These are phyloP conservation scores for Coniella vitis DNA, from an alignment of 2,329 filamentous ascomycete genomes.

Conservation along the genomic window DNA sequence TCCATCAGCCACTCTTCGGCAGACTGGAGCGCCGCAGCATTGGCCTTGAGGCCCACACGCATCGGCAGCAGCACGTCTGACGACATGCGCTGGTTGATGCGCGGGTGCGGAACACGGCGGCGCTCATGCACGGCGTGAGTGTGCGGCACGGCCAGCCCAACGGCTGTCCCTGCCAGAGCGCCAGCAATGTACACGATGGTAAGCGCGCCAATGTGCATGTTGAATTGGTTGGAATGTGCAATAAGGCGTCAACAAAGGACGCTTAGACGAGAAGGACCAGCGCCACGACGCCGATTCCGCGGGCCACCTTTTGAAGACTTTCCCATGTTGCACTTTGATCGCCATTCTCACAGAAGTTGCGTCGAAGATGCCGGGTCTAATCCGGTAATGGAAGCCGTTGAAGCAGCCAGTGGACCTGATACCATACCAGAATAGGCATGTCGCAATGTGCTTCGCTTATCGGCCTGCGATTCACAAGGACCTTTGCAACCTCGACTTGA, in stretches of 20 bases:
- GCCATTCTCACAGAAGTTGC: neutral
- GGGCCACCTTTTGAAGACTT: neutral
- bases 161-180: constrained; percentile 5
- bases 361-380: neutral
- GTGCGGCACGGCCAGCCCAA: constrained; percentile 4
- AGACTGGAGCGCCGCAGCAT: constrained; percentile 3
- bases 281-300: no score
- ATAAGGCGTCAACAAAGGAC: neutral
- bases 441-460: neutral
- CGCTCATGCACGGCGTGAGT: constrained; percentile 9
- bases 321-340: neutral
- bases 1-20: constrained; percentile 13
- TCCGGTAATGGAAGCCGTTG: constrained; percentile 1
- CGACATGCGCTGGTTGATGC: constrained; percentile 7
- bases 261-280: neutral
- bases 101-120: constrained; percentile 6
- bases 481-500: neutral
- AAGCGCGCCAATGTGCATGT: constrained; percentile 1
- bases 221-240: neutral
- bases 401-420: neutral
- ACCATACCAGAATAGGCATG: neutral
- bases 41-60: constrained; percentile 10
- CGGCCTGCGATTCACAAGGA: neutral
- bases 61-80: constrained; percentile 3
- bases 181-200: constrained; percentile 4